Evolutionary conservation across 352 stramenopile genomes (phyloP).

Genomic region (Pythium dissimile): DNA sequence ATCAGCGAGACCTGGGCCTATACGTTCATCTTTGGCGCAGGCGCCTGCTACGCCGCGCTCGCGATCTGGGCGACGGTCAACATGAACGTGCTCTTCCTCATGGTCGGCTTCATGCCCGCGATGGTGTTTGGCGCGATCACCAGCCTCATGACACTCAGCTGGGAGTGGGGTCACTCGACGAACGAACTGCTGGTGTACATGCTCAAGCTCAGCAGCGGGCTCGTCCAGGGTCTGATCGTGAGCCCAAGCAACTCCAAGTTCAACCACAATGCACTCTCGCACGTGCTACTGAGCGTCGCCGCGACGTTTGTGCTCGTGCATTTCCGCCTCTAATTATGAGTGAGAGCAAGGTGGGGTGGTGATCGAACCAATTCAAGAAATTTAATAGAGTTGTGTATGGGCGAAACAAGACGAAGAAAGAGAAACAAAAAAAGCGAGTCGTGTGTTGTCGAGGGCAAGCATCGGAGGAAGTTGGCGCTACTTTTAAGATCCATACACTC

Average conservation of each 20-base stretch:
- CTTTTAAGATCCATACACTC: no score
- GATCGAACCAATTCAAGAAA: no score
- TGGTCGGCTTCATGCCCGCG: slow-evolving; percentile 75
- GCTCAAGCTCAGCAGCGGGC: slow-evolving; percentile 69
- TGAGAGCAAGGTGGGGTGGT: not conserved
- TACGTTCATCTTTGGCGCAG: slow-evolving; percentile 65
- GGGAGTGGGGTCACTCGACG: slow-evolving; percentile 72
- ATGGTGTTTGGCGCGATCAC: slow-evolving; percentile 77
- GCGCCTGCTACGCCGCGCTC: slow-evolving; percentile 59
- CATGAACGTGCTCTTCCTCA: slow-evolving; percentile 82
- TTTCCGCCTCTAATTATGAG: slow-evolving; percentile 52
- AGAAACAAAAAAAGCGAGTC: no score
- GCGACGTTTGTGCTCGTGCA: slow-evolving; percentile 84
- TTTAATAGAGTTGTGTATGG: slow-evolving; percentile 14
- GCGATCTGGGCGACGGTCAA: slow-evolving; percentile 78
- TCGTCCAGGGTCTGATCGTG: slow-evolving; percentile 81
- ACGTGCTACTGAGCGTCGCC: slow-evolving; percentile 80
- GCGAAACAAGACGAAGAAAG: no score
- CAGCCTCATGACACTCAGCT: slow-evolving; percentile 76
- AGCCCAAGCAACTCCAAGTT: slow-evolving; percentile 81
- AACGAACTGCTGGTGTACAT: slow-evolving; percentile 83
- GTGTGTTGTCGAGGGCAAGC: no score
- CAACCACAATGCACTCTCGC: slow-evolving; percentile 87
- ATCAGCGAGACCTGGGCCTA: slow-evolving; percentile 72
- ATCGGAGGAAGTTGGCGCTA: no score